A percentile compares a stretch with the other conserved stretches of the same genome.
Evolutionary conservation across 768 basidiomycete genomes (phyloP).

Genomic region (Suillus subluteus): DNA sequence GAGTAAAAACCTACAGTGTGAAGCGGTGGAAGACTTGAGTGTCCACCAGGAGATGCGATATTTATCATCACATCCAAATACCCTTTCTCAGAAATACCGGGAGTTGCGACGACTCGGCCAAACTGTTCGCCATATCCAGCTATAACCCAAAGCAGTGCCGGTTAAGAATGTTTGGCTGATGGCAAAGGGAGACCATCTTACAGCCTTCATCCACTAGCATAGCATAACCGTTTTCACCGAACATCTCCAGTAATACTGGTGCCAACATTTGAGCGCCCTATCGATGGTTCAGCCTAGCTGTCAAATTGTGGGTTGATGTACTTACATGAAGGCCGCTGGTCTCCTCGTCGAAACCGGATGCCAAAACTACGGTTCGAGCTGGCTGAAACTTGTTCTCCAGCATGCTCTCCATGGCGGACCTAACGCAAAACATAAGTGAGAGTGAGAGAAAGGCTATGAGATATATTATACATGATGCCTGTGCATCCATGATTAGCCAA

Average conservation of each 20-base stretch:
- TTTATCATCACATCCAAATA: conserved; percentile 64
- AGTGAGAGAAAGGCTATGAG: background rate
- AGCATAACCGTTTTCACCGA: conserved; percentile 73
- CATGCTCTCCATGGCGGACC: conserved; percentile 64
- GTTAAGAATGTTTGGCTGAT: background rate
- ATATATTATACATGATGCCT: conserved; percentile 51
- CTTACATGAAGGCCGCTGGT: conserved; percentile 51
- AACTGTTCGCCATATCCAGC: conserved; percentile 55
- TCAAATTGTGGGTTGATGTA: background rate
- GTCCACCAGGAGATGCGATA: conserved; percentile 75
- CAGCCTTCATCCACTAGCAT: conserved; percentile 91
- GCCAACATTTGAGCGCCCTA: conserved; percentile 61
- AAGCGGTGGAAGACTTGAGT: conserved; percentile 80
- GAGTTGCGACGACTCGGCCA: conserved; percentile 60
- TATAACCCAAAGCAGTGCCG: conserved; percentile 20
- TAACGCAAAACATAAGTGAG: conserved; percentile 21
- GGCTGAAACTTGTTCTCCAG: conserved; percentile 67
- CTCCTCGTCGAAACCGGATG: conserved; percentile 83
- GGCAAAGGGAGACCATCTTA: conserved; percentile 34
- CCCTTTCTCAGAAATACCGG: conserved; percentile 78
- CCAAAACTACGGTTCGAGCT: conserved; percentile 59
- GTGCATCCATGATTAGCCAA: no score
- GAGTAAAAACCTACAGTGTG: conserved; percentile 61
- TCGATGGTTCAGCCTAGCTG: background rate
- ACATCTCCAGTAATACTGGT: conserved; percentile 53